Conservation (phyloP, 2,329 filamentous ascomycete genomes). For the Ceratocystis eucalypticola region DNA sequence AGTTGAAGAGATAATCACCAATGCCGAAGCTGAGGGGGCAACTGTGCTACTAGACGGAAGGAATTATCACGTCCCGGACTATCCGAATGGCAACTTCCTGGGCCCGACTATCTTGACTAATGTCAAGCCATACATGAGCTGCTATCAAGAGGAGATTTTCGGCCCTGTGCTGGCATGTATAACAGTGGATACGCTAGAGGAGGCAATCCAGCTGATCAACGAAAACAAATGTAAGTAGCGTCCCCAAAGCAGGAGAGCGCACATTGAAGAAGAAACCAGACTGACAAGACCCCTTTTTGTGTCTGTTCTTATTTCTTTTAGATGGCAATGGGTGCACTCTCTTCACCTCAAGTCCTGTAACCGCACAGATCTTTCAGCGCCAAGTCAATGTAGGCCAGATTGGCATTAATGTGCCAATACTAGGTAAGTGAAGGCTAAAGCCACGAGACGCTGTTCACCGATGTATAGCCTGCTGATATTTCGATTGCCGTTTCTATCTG, state of each 20-base stretch:
- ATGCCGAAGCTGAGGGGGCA: slow-evolving; percentile 22
- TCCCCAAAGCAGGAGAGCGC: not conserved
- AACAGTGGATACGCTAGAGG: slow-evolving; percentile 21
- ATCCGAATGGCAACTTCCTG: slow-evolving; percentile 24
- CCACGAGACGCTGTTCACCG: not conserved
- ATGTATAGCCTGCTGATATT: not conserved
- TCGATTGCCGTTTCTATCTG: not conserved
- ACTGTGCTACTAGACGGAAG: slow-evolving; percentile 23
- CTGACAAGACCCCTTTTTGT: not conserved
- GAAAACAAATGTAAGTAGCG: slow-evolving; percentile 24
- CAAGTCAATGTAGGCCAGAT: slow-evolving; percentile 23
- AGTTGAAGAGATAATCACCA: slow-evolving; percentile 21
- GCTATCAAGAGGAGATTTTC: slow-evolving; percentile 25
- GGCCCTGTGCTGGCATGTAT: slow-evolving; percentile 23
- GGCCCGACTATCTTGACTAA: slow-evolving; percentile 22
- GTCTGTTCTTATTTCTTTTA: not conserved
- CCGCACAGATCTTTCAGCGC: slow-evolving; percentile 21
- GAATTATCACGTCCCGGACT: slow-evolving; percentile 20
- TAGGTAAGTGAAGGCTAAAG: slow-evolving; percentile 15
- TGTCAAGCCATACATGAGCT: slow-evolving; percentile 21
- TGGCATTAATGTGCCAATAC: slow-evolving; percentile 23
- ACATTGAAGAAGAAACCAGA: not conserved
- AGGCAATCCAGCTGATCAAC: slow-evolving; percentile 24
- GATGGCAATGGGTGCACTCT: slow-evolving; percentile 23
- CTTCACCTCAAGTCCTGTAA: slow-evolving; percentile 21